Base-by-base conservation (phyloP, 75 land plant species). In the Isoetes taiwanensis region DNA sequence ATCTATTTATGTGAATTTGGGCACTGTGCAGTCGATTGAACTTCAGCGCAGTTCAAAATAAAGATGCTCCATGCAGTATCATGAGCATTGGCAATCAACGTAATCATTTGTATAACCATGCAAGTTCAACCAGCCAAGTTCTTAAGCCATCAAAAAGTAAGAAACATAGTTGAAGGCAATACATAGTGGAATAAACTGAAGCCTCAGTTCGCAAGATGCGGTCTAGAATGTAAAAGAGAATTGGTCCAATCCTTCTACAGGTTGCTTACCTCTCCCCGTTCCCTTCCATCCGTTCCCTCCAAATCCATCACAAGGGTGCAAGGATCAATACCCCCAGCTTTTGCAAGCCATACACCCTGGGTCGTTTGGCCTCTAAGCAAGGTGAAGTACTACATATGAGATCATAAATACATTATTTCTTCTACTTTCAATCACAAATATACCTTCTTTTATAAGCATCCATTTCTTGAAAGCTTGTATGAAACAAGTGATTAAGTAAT, bases 281-380 rank as follows among this genome's bases (percentile, higher is more conserved):
- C 50, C 16, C 50, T 16, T 19, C 50, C 16, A 19, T 46, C 50
- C 16, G 50, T 46, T 5, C 50, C 50, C n/a, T 46, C 50, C 16
- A 46, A 23, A 19, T 46, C 50, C 50, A 46, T 6, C 4, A 46
- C n/a, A 5, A 46, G 50, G 16, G 50, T 46, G 50, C 50, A 46
- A 6, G 50, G 50, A 6, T 46, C 50, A 19, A 46, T 46, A 46
- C 16, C 50, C 4, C 16, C 23, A 4, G 50, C 50, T n/a, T 46
- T 46, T 16, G 50, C 50, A 6, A 46, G 50, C 50, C 50, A 46
- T n/a, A 46, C 50, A 6, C 50, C 50, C 23, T 46, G 50, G 16
- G 50, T 46, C n/a, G 50, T 46, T n/a, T 46, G 50, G 4, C 25
- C 4, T 23, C 50, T 46, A 19, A 9, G 38, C 38, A 37, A 37